Base-by-base conservation (phyloP, 495 filamentous ascomycete species). In the Bacidia gigantensis region DNA sequence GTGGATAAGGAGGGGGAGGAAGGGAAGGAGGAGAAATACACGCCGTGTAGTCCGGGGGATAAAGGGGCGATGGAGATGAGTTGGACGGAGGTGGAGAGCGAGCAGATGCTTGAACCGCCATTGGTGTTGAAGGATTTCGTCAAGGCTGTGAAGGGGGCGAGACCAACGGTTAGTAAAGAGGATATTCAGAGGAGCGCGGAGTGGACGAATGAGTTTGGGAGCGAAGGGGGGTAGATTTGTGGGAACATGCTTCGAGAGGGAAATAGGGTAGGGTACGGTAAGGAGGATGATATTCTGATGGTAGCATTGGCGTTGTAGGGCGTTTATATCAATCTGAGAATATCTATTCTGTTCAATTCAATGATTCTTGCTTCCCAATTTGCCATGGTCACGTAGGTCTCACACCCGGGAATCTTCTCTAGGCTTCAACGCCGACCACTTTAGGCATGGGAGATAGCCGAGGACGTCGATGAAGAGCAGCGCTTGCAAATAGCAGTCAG, bases 161-260 rank as follows among this genome's bases (percentile, higher is more conserved):
- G 90, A 57, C 92, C 93, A 22, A 96, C 93, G 0, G 93, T 99
- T 47, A 89, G 87, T 45, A 68, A 74, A 5, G 85, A 82, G 20
- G 92, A 99, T 66, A 75, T 97, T 29, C 72, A 77, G 56, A 74
- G 78, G 56, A 97, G 90, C 66, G 73, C 84, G 55, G 89, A 96
- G 42, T 99, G 92, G 92, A 99, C 92, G 2, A 71, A 81, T 59
- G 90, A 97, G 68, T 99, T 97, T 69, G 92, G 92, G 51, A 96
- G 89, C 64, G 92, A 99, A 63, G 92, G 90, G 17, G 76, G 77
- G 24, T 78, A 58, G 67, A 17, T 20, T 12, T 10, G 42, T 10
- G 11, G 21, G 42, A 22, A 11, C n/a, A n/a, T n/a, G n/a, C n/a
- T n/a, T 35, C 14, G 29, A 18, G 45, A 24, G 24, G 45, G 24